Conservation (phyloP, 2,329 filamentous ascomycete species). For the Ciborinia camelliae region DNA sequence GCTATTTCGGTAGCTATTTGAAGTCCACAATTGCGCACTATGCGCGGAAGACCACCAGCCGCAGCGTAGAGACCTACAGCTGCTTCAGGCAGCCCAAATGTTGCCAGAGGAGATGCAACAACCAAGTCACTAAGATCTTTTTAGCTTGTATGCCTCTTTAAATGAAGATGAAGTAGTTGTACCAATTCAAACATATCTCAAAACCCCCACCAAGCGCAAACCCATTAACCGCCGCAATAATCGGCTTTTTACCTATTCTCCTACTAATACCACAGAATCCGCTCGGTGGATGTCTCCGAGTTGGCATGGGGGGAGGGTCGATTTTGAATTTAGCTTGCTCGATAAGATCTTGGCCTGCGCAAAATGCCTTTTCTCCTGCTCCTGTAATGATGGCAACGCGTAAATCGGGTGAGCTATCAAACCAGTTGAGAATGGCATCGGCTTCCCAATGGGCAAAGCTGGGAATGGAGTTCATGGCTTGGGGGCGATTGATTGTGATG, state of each 20-base stretch:
- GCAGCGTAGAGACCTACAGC: conserved; percentile 66
- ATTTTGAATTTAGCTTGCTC: conserved; percentile 55
- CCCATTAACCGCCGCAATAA: conserved; percentile 77
- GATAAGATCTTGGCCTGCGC: conserved; percentile 61
- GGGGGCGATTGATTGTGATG: conserved; percentile 55
- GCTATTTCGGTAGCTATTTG: conserved; percentile 70
- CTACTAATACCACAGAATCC: conserved; percentile 68
- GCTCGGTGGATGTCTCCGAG: conserved; percentile 34
- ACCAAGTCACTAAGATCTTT: conserved; percentile 59
- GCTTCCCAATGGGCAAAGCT: conserved; percentile 41
- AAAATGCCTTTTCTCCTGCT: conserved; percentile 59
- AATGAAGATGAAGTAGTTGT: background rate
- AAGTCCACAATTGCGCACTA: conserved; percentile 60
- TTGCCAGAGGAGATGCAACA: conserved; percentile 55
- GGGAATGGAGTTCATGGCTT: conserved; percentile 47
- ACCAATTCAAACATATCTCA: conserved; percentile 62
- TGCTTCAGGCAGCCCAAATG: conserved; percentile 71
- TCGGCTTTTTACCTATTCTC: conserved; percentile 66
- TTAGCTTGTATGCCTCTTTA: background rate
- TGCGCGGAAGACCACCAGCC: conserved; percentile 66
- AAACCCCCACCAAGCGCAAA: conserved; percentile 72
- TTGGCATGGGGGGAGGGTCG: conserved; percentile 28
- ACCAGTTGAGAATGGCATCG: conserved; percentile 53
- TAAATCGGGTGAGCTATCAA: conserved; percentile 56
- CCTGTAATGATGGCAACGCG: conserved; percentile 64